phyloP scores from a whole-genome alignment of 1,284 basidiomycete species.

The Ceraceosorus bombacis region DNA sequence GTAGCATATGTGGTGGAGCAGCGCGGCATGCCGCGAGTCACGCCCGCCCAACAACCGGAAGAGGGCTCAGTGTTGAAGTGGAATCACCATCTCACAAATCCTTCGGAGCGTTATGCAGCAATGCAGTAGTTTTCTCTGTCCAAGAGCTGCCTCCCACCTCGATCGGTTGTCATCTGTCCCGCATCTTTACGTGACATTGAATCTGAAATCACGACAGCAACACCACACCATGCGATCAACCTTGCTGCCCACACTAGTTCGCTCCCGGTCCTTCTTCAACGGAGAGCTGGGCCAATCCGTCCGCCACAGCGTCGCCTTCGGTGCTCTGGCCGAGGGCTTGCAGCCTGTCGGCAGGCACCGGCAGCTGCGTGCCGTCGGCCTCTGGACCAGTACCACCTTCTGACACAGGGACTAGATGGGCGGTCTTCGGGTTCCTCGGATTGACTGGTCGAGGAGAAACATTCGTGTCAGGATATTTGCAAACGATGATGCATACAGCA shows the following conservation, averaged over 20 bases:
- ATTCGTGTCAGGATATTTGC: conserved; percentile 6
- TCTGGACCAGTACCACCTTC: not conserved
- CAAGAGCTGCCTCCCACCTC: no score
- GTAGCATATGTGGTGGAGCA: not conserved
- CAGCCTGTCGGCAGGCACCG: no score
- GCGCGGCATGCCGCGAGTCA: not conserved
- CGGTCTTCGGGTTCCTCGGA: not conserved
- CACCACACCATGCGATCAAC: no score
- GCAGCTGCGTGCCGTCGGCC: not conserved
- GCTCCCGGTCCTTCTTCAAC: not conserved
- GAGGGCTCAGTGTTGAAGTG: no score
- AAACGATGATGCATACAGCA: conserved; percentile 4
- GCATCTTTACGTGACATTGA: no score
- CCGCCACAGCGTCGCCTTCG: not conserved
- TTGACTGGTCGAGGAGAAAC: not conserved
- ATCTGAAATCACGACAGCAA: no score
- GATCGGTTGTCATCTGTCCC: no score
- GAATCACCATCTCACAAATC: no score
- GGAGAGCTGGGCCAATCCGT: not conserved
- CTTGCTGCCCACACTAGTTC: not conserved
- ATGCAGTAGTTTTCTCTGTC: no score
- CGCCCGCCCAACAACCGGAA: no score
- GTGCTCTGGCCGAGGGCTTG: no score
- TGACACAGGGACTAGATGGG: not conserved
- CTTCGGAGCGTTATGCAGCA: no score